These are phyloP conservation scores for Santalum album DNA, from an alignment of 164 flowering plant species.

Conservation along the genomic window DNA sequence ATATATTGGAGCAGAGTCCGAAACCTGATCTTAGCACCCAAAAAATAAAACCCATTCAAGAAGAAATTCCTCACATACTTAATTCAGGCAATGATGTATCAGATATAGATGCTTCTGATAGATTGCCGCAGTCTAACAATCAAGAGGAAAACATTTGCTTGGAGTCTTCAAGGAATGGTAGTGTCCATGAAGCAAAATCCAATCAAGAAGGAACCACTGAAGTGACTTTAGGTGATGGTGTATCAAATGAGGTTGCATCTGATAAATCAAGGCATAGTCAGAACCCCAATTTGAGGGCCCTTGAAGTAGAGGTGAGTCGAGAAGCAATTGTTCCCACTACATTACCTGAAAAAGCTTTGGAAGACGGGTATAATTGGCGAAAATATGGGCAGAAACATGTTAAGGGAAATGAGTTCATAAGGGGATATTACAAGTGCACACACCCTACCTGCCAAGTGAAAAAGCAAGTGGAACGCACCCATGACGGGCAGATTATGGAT, in stretches of 20 bases:
- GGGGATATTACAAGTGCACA: conserved; percentile 17
- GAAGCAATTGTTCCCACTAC: neutral
- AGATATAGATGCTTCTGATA: no score
- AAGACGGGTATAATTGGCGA: conserved; percentile 12
- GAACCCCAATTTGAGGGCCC: no score
- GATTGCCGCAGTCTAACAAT: no score
- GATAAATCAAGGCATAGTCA: no score
- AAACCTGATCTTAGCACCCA: neutral
- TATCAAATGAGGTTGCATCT: no score
- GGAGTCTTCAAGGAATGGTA: no score
- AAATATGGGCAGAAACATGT: conserved; percentile 18
- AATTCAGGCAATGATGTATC: no score
- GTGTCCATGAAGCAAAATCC: no score
- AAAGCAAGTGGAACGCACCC: conserved; percentile 8
- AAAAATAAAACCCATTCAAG: neutral
- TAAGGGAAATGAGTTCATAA: conserved; percentile 8
- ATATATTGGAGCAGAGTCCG: neutral
- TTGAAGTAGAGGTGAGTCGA: neutral
- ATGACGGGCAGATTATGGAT: conserved; percentile 9
- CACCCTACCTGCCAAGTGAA: conserved; percentile 14
- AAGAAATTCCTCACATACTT: neutral
- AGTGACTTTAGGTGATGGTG: no score
- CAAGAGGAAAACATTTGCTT: no score
- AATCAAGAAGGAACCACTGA: no score
- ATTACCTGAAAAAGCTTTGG: neutral